These are phyloP conservation scores for Yamadazyma songkhlaensis DNA, from an alignment of 1,139 yeast species.

Conservation along the genomic window DNA sequence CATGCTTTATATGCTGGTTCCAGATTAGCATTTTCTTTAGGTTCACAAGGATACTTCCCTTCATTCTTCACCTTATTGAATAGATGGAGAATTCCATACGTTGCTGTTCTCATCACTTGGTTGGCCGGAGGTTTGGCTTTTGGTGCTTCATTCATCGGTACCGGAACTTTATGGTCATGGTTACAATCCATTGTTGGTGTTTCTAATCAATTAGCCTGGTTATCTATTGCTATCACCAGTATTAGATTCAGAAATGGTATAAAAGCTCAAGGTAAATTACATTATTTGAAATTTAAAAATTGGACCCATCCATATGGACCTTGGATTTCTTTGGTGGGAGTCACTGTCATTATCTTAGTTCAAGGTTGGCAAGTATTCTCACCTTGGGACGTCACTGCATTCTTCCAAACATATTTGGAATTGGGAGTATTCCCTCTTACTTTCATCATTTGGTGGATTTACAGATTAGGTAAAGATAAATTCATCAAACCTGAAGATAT, in stretches of 20 bases:
- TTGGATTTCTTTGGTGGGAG: slow-evolving; percentile 34
- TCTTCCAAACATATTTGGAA: slow-evolving; percentile 39
- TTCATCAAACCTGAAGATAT: slow-evolving; percentile 50
- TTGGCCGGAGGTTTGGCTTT: slow-evolving; percentile 41
- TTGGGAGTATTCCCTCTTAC: slow-evolving; percentile 36
- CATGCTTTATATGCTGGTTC: slow-evolving; percentile 46
- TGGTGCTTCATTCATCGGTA: slow-evolving; percentile 43
- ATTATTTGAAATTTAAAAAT: slow-evolving; percentile 33
- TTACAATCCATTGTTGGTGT: slow-evolving; percentile 43
- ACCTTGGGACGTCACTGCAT: slow-evolving; percentile 38
- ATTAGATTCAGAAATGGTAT: slow-evolving; percentile 41
- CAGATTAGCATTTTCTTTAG: slow-evolving; percentile 39
- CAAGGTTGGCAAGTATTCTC: slow-evolving; percentile 54
- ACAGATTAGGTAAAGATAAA: slow-evolving; percentile 32
- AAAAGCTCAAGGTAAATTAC: slow-evolving; percentile 32
- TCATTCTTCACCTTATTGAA: slow-evolving; percentile 32
- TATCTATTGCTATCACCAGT: slow-evolving; percentile 38
- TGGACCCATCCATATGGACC: slow-evolving; percentile 47
- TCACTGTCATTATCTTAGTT: slow-evolving; percentile 34
- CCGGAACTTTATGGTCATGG: slow-evolving; percentile 46
- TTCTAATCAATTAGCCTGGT: slow-evolving; percentile 43
- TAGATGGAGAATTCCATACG: slow-evolving; percentile 37
- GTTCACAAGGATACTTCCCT: slow-evolving; percentile 41
- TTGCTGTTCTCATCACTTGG: slow-evolving; percentile 42
- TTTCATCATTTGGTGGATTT: slow-evolving; percentile 43